Percentiles rank a stretch among this genome's conserved stretches.
These are phyloP conservation scores for Cyberlindnera amylophila DNA, from an alignment of 805 yeast genomes.

Conservation along the genomic window DNA sequence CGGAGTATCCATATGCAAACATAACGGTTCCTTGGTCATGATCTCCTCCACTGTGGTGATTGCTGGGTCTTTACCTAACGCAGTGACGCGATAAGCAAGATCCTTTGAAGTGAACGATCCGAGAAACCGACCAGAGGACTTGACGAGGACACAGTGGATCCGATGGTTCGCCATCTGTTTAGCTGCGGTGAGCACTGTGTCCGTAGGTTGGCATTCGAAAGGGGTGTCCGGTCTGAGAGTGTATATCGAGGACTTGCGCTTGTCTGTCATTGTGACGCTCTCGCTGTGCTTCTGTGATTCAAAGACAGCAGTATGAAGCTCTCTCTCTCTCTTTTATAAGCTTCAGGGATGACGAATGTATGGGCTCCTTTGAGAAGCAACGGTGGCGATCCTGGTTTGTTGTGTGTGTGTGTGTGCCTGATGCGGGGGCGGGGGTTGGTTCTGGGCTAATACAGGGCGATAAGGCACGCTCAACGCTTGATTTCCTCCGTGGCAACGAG, in stretches of 20 bases:
- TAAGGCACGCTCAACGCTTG: too few relatives aligned
- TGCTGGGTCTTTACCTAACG: slow-evolving; percentile 28
- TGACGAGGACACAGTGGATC: slow-evolving; percentile 40
- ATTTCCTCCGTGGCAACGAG: too few relatives aligned
- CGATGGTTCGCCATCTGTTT: slow-evolving; percentile 35
- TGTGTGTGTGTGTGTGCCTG: background rate
- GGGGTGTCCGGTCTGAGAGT: slow-evolving; percentile 34
- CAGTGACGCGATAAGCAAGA: slow-evolving; percentile 41
- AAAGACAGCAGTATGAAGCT: background rate
- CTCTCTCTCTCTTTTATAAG: too few relatives aligned
- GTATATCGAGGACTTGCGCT: slow-evolving; percentile 18
- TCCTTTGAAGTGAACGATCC: slow-evolving; percentile 45
- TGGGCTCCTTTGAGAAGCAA: too few relatives aligned
- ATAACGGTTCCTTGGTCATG: slow-evolving; percentile 38
- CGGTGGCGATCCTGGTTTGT: too few relatives aligned
- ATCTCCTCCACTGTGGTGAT: slow-evolving; percentile 32
- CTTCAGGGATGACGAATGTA: too few relatives aligned
- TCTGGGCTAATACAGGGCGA: too few relatives aligned
- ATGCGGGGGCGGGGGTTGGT: background rate
- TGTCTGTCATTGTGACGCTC: background rate
- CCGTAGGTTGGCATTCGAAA: slow-evolving; percentile 32
- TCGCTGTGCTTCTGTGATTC: background rate
- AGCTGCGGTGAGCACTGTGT: slow-evolving; percentile 32
- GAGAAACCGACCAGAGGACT: slow-evolving; percentile 27
- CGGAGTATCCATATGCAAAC: slow-evolving; percentile 34